Evolutionary conservation across 1,284 basidiomycete genomes (phyloP), one percentile per base, ranked within the genome.

Genomic region (Melampsora americana): DNA sequence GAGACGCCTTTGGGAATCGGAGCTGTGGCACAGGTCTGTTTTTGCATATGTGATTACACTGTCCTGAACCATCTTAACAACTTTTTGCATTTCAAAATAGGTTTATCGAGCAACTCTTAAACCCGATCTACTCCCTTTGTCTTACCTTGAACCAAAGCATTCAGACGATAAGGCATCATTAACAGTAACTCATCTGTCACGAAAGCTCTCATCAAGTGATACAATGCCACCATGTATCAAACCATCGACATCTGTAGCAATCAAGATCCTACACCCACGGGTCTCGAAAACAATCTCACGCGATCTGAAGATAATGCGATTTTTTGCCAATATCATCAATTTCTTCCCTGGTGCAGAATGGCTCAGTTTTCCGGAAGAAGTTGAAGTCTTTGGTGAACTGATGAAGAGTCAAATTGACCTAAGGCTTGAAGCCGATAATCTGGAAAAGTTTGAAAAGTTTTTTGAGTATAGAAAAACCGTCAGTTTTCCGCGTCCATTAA

Each of bases 401-500:
- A 99, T 99, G 96, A 88, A 89, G 81, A 90, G 90, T 80, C 96
- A 99, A 83, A 86, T 99, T 50, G 93, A 99, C 83, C 84, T 99
- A 69, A 87, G 93, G 35, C 88, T 92, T 79, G 96, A 99, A 83
- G 94, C 92, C 0, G 87, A 91, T 78, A 97, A 99, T 82, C 85
- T 99, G 74, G 84, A 88, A 39, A 87, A 86, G 0, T 99, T 99
- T 81, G 92, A 95, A 82, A 84, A 87, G 59, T 94, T 97, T 82
- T 99, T 99, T 81, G 86, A 87, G 6, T 80, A 84, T 39, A 86
- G 89, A 18, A 85, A 91, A 79, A 89, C 91, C 0, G 89, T 98
- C 28, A 90, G 88, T 5, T 99, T 99, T 84, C 96, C 95, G 1
- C 86, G 92, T 44, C 93, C 95, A 0, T 86, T 99, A 70, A 87